Evolutionary conservation across 768 basidiomycete species (phyloP).

Genomic region (Tylopilus vinaceipallidus): DNA sequence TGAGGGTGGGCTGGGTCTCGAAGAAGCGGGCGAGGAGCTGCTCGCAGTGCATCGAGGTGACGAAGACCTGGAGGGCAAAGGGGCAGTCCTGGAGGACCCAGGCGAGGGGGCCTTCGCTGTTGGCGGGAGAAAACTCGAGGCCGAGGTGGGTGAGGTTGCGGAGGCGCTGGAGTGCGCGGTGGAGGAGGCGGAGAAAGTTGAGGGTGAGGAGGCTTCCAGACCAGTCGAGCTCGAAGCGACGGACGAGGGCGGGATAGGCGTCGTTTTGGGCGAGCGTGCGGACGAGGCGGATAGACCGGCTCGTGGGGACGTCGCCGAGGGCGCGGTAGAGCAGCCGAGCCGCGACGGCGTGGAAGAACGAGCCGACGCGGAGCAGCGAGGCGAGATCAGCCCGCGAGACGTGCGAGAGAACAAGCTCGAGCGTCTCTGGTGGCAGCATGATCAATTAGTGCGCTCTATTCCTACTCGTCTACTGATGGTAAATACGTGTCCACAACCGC

Average conservation of each 20-base stretch:
- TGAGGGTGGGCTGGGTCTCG: slow-evolving; percentile 45
- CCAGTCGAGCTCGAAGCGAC: slow-evolving; percentile 47
- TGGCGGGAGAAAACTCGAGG: slow-evolving; percentile 46
- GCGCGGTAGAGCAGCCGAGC: slow-evolving; percentile 37
- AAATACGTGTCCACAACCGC: background rate
- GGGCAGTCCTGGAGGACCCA: slow-evolving; percentile 49
- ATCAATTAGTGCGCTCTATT: slow-evolving; percentile 11
- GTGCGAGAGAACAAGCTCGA: slow-evolving; percentile 32
- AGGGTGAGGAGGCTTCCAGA: slow-evolving; percentile 35
- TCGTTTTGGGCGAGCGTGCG: slow-evolving; percentile 39
- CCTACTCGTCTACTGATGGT: background rate
- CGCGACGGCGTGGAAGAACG: slow-evolving; percentile 28
- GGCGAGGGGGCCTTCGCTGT: slow-evolving; percentile 35
- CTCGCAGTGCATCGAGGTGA: slow-evolving; percentile 57
- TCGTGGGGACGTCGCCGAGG: slow-evolving; percentile 34
- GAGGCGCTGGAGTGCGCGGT: slow-evolving; percentile 40
- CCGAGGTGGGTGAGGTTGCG: slow-evolving; percentile 39
- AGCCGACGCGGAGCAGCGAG: slow-evolving; percentile 22
- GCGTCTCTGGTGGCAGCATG: slow-evolving; percentile 36
- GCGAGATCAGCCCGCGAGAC: slow-evolving; percentile 28
- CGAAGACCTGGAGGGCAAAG: slow-evolving; percentile 46
- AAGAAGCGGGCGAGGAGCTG: slow-evolving; percentile 48
- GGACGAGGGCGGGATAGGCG: slow-evolving; percentile 41
- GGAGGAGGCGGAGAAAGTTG: slow-evolving; percentile 52
- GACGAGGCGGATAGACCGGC: slow-evolving; percentile 37